Evolutionary conservation across 2,329 filamentous ascomycete species (phyloP), one percentile per base, ranked within the genome.

Genomic region (Penicillium sp.): DNA sequence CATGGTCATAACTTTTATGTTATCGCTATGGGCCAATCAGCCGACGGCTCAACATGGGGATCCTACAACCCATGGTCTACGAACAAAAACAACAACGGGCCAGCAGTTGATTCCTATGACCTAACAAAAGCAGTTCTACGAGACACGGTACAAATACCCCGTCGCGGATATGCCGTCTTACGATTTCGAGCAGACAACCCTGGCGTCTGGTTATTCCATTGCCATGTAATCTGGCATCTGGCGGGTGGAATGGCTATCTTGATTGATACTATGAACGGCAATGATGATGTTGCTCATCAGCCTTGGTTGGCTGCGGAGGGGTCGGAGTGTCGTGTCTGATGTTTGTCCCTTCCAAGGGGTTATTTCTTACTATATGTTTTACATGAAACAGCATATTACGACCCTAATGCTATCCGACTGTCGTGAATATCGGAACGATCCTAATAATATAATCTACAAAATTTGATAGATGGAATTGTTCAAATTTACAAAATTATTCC

Each of bases 1-100:
- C 91, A 94, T 73, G 89, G 89, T 0, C 87, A 91, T 69, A 77
- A 83, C 63, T 91, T 91, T 73, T 88, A 90, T 70, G 74, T 84
- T 20, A 62, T 81, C 30, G 62, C 65, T 6, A 16, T 57, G 5
- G 51, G 53, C 28, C 70, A 55, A 51, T 56, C 59, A 7, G 45
- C 59, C 5, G 30, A 45, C 11, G 56, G 52, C n/a, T 55, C 52
- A 1, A 40, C 45, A 16, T 55, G 56, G 69, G 51, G 69, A 62
- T 50, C 69, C 63, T 70, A 70, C 55, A 60, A 67, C 40, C 65
- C 66, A 55, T 59, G 54, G 43, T 2, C 28, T 23, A 35, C 9
- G 30, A 35, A 35, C 45, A 24, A 24, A 8, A 38, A 23, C 20
- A n/a, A 35, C 18, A 47, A 46, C 21, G 20, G 28, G 16, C 38